Base-by-base conservation (phyloP, 2,329 filamentous ascomycete species). In the Sporothrix euskadiensis region DNA sequence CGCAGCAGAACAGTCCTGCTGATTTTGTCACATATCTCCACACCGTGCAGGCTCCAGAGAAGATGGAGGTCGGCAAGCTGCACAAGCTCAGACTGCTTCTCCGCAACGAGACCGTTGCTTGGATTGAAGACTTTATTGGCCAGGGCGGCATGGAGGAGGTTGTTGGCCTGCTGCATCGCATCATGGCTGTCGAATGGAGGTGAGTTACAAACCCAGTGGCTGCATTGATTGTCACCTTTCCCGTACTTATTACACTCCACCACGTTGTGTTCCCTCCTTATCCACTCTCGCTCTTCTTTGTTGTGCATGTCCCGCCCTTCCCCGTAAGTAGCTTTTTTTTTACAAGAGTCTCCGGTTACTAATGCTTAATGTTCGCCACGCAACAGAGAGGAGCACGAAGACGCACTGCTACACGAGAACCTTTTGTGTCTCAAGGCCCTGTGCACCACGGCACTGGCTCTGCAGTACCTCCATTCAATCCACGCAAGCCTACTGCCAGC, bases 181-280 rank as follows among this genome's bases (percentile, higher is more conserved):
- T 95, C 78, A 94, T 98, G 88, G 92, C 92, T 70, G 91, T 99
- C 47, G 96, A 98, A 81, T 99, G 96, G 95, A 93, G 94, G 92
- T 94, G 83, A 81, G 90, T 72, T 49, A 16, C 4, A 5, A 35
- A 63, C 44, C 39, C 30, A 32, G 2, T 68, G 61, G 12, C 61
- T 30, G 14, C 19, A 16, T 32, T 59, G 56, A 59, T 44, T 19
- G 30, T 6, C 26, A 8, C 30, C 57, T 59, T 49, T 22, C 52
- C 49, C 61, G 12, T 19, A 19, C 3, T 35, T 35, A 35, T 35
- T 59, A 35, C 30, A 16, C 26, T 35, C 30, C 30, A 30, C 30
- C 56, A 22, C 52, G 12, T 30, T 12, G 22, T 56, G 52, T 14
- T 12, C 7, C 52, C 4, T 41, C 47, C 16, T 32, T 6, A 2